Conservation (phyloP, 179 eudicot genomes). For the Kewa caespitosa region DNA sequence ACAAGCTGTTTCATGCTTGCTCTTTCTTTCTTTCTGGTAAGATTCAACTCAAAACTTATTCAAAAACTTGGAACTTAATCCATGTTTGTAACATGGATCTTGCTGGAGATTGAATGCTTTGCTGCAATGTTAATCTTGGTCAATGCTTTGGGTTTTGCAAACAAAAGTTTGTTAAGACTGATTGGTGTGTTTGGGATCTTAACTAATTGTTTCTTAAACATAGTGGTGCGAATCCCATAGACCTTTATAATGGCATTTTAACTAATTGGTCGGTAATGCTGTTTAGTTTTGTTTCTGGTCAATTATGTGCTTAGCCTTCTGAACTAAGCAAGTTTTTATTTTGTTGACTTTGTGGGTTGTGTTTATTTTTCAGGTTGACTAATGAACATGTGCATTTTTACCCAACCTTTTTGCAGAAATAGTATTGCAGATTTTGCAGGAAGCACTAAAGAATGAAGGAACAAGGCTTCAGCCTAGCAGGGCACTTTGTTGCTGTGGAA, state of each 20-base stretch:
- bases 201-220: neutral
- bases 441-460: neutral
- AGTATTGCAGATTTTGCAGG: neutral
- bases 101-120: neutral
- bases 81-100: neutral
- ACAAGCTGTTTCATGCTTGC: constrained; percentile 9
- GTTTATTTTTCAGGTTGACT: constrained; percentile 18
- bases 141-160: constrained; percentile 20
- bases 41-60: constrained; percentile 19
- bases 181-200: constrained; percentile 13
- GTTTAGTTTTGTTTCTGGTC: neutral
- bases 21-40: constrained; percentile 21
- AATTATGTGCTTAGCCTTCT: neutral
- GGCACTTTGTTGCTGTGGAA: no score
- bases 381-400: constrained; percentile 16
- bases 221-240: neutral
- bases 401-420: constrained; percentile 4
- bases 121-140: constrained; percentile 15
- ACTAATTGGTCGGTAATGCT: neutral
- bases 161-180: neutral
- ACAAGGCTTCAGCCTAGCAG: no score
- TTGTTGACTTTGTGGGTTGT: constrained; percentile 13
- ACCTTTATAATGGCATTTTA: neutral
- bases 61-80: neutral
- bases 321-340: neutral